Evolutionary conservation across 108 stramenopile species (phyloP).

Genomic region (Licmophora abbreviata): DNA sequence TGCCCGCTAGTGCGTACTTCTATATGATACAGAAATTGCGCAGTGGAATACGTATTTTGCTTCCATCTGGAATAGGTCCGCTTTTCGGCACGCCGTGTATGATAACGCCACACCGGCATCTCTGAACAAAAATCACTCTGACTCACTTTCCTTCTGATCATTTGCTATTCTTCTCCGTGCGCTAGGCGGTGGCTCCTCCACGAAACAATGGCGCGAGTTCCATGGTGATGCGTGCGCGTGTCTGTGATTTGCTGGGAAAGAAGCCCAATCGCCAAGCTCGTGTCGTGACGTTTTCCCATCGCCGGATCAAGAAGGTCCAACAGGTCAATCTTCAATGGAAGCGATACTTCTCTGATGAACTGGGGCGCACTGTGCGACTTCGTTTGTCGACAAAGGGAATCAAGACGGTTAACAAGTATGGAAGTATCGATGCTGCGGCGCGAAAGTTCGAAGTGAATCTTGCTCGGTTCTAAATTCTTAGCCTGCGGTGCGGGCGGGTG

Average conservation of each 20-base stretch:
- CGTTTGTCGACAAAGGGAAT: conserved; percentile 92
- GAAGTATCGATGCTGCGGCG: conserved; percentile 85
- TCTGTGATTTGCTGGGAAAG: conserved; percentile 87
- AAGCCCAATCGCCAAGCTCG: conserved; percentile 89
- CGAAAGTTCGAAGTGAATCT: conserved; percentile 90
- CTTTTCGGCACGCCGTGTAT: conserved; percentile 2
- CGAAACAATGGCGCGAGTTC: conserved; percentile 17
- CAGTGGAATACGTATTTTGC: neutral
- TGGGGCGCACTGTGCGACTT: conserved; percentile 72
- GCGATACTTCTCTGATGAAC: conserved; percentile 75
- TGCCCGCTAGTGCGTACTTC: neutral
- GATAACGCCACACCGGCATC: neutral
- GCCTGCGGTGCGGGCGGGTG: no score
- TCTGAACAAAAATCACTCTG: no score
- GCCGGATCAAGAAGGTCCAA: conserved; percentile 90
- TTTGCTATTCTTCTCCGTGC: conserved; percentile 2
- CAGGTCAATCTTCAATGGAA: conserved; percentile 89
- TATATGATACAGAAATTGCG: neutral
- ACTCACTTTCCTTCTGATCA: no score
- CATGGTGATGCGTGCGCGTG: conserved; percentile 80
- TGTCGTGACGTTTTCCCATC: conserved; percentile 91
- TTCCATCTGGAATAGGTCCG: conserved; percentile 9
- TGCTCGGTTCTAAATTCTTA: conserved; percentile 58
- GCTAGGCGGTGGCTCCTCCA: neutral
- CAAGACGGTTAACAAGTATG: conserved; percentile 93